A percentile compares a stretch with the other conserved stretches of the same genome.
These are phyloP conservation scores for Penicillium canescens DNA, from an alignment of 495 filamentous ascomycete genomes.

Conservation along the genomic window DNA sequence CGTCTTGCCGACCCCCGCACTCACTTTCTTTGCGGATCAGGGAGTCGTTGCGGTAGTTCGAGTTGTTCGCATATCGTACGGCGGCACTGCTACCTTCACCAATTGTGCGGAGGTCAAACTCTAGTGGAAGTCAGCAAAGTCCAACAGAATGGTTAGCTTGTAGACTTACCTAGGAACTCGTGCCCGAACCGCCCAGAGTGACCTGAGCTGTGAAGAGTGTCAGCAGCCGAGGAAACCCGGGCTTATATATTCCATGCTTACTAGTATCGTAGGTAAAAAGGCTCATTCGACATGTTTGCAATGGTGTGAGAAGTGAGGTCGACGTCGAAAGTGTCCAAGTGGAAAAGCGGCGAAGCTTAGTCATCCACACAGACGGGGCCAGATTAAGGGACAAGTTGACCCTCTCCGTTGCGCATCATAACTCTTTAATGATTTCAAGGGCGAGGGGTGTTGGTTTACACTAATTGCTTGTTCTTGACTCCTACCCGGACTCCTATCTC, in stretches of 20 bases:
- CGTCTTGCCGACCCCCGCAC: constrained; percentile 31
- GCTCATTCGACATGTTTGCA: constrained; percentile 60
- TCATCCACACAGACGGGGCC: constrained; percentile 53
- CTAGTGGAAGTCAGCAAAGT: constrained; percentile 49
- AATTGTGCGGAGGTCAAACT: constrained; percentile 94
- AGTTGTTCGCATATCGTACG: constrained; percentile 98
- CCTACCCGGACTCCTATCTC: constrained; percentile 16
- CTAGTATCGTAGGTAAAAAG: constrained; percentile 98
- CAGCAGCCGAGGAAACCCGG: constrained; percentile 51
- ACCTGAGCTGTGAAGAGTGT: constrained; percentile 71
- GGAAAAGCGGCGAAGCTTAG: constrained; percentile 40
- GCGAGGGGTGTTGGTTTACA: constrained; percentile 44
- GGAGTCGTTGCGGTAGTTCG: constrained; percentile 98
- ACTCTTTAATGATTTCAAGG: constrained; percentile 41
- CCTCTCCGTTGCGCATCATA: constrained; percentile 32
- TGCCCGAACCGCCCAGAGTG: constrained; percentile 98
- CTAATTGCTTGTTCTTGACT: constrained; percentile 29
- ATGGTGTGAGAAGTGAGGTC: constrained; percentile 7
- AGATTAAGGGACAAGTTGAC: constrained; percentile 45
- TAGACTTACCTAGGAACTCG: constrained; percentile 84
- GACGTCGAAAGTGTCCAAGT: constrained; percentile 21
- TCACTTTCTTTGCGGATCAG: constrained; percentile 99
- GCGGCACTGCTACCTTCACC: constrained; percentile 94
- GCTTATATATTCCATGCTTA: constrained; percentile 48
- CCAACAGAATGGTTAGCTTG: background rate